These are phyloP conservation scores for Penicillium freii DNA, from an alignment of 2,329 filamentous ascomycete genomes.

Conservation along the genomic window DNA sequence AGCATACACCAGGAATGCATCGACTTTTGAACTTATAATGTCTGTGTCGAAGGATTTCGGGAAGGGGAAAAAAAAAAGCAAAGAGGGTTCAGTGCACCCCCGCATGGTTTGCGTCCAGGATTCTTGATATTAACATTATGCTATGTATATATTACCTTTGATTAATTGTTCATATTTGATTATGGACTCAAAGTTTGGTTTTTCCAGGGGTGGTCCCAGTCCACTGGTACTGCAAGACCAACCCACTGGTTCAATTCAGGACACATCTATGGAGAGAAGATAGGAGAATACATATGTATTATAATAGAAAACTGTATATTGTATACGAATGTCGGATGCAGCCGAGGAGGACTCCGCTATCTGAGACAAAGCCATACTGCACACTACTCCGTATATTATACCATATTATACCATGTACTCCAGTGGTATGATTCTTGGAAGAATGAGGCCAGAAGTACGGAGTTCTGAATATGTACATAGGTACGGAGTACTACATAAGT, in stretches of 20 bases:
- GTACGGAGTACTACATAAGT: too few relatives aligned
- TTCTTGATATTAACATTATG: background rate
- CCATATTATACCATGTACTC: background rate
- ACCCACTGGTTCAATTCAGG: background rate
- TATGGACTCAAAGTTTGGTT: background rate
- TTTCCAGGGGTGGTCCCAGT: background rate
- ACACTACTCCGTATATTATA: background rate
- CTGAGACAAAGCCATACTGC: background rate
- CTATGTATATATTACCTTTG: too few relatives aligned
- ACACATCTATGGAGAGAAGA: background rate
- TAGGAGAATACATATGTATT: background rate
- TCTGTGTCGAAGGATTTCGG: background rate
- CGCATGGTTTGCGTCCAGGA: slow-evolving; percentile 11
- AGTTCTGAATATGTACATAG: background rate
- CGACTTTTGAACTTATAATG: background rate
- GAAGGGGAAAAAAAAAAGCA: background rate
- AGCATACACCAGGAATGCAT: slow-evolving; percentile 23
- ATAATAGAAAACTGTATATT: background rate
- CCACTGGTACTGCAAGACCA: background rate
- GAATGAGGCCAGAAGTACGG: background rate
- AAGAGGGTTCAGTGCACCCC: slow-evolving; percentile 10
- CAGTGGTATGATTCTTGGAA: background rate
- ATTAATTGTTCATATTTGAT: background rate
- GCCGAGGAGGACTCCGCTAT: background rate
- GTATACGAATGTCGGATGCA: background rate